phyloP scores from a whole-genome alignment of 306 rosid genomes.

The Betula pendula region DNA sequence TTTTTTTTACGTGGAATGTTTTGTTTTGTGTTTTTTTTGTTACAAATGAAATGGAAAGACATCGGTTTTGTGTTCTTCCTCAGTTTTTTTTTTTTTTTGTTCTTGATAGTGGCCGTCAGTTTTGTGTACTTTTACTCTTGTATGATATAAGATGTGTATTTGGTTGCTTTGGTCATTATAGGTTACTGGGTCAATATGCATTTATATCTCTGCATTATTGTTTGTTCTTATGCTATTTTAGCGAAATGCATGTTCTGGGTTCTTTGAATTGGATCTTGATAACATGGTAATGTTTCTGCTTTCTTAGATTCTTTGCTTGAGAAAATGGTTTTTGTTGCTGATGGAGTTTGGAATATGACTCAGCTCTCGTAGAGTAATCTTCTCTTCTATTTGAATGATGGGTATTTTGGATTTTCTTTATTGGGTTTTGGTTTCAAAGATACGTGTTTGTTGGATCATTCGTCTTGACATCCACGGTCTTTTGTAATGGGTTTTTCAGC shows the following conservation, averaged over 20 bases:
- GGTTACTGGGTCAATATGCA: too few species aligned
- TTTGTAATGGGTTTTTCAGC: conserved; percentile 22
- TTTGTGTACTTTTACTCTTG: too few species aligned
- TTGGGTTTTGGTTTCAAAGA: conserved; percentile 9
- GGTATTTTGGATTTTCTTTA: conserved; percentile 26
- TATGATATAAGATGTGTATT: too few species aligned
- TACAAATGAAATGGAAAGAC: too few species aligned
- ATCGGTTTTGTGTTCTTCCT: too few species aligned
- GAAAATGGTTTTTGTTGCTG: not conserved
- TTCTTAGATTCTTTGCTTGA: not conserved
- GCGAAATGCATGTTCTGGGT: not conserved
- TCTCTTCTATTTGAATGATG: conserved; percentile 30
- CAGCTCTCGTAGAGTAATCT: too few species aligned
- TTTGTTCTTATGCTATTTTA: not conserved
- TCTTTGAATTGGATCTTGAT: not conserved
- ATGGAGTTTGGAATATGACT: too few species aligned
- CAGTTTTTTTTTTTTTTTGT: too few species aligned
- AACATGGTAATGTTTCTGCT: not conserved
- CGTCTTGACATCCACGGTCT: conserved; percentile 13
- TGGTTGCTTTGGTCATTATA: too few species aligned
- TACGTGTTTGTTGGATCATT: not conserved
- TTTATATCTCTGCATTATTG: not conserved
- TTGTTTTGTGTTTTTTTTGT: too few species aligned
- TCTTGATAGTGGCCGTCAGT: too few species aligned
- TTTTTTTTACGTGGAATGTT: too few species aligned